Evolutionary conservation across 805 yeast species (phyloP), one percentile per base, ranked within the genome.

Genomic region (Starmerella cellae): DNA sequence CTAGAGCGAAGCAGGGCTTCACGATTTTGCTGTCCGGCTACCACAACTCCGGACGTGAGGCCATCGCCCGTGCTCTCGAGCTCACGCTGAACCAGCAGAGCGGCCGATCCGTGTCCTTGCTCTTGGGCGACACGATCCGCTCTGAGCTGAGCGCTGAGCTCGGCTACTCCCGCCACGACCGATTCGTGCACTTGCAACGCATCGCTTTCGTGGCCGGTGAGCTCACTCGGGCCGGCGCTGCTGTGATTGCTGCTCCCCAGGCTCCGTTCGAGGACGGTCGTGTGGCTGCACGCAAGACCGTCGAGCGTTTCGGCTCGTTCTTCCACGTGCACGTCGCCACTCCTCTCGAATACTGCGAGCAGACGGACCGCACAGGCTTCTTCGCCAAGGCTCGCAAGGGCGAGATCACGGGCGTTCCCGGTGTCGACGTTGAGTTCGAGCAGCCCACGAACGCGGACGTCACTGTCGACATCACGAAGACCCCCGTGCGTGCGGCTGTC

Each of bases 31-130:
- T 84, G 41, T 68, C 77, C 26, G 76, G 81, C 30, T 63, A 69
- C 50, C 69, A 76, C 53, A 69, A 71, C 53, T 69, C 78, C 24
- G 78, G 81, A 42, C 68, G 71, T 38, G 74, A 69, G 47, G 76
- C 79, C 38, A 67, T 87, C 50, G 75, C 91, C 8, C 76, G 77
- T 54, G 96, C 96, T 10, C 70, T 87, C 50, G 82, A 84, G 61
- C 82, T 91, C 29, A 82, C 93, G 32, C 77, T 87, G 65, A 82
- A 88, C 69, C 95, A 88, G 69, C 74, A 79, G 46, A 87, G 93
- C 37, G 83, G 83, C 39, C 80, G 97, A 63, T 74, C 82, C 62
- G 78, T 74, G 59, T 71, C 82, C 43, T 71, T 71, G 51, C 66
- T 75, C 53, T 69, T 66, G 14, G 69, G 68, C 17, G 70, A 65